These are phyloP conservation scores for Sporodiniella umbellata DNA, from an alignment of 371 early-diverging fungal genomes.

Conservation along the genomic window DNA sequence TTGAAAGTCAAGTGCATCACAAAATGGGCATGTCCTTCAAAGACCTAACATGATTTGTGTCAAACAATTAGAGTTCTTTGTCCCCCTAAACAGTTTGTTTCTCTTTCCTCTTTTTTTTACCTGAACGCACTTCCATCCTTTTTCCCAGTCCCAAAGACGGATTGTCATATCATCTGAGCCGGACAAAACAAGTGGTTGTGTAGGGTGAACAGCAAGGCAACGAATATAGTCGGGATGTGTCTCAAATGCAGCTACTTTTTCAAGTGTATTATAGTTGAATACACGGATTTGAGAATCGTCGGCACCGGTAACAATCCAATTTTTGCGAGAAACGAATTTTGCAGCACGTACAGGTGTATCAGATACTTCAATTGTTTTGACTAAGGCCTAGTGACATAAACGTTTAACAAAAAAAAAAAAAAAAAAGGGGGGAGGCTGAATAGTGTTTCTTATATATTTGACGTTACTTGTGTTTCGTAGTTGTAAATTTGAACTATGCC, in stretches of 20 bases:
- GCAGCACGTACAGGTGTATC: slow-evolving; percentile 95
- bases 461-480: slow-evolving; percentile 92
- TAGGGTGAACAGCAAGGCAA: slow-evolving; percentile 93
- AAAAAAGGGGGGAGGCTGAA: not conserved
- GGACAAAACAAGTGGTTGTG: slow-evolving; percentile 90
- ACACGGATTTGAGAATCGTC: slow-evolving; percentile 98
- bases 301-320: slow-evolving; percentile 95
- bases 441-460: slow-evolving; percentile 32
- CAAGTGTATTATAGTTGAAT: slow-evolving; percentile 99
- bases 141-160: slow-evolving; percentile 99
- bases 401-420: too few relatives aligned
- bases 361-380: slow-evolving; percentile 95
- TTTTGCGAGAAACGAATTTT: slow-evolving; percentile 95
- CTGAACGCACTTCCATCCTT: slow-evolving; percentile 94
- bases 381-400: slow-evolving; percentile 82
- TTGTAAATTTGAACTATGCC: slow-evolving; percentile 98
- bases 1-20: slow-evolving; percentile 97
- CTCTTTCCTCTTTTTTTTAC: not conserved
- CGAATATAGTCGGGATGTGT: slow-evolving; percentile 99
- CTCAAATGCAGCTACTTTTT: slow-evolving; percentile 93
- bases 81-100: too few relatives aligned
- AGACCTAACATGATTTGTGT: too few relatives aligned
- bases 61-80: too few relatives aligned
- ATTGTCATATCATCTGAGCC: slow-evolving; percentile 98
- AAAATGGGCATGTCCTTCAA: slow-evolving; percentile 98